Base-by-base conservation (phyloP, 805 yeast genomes). In the Saccharomycopsis sp. region DNA sequence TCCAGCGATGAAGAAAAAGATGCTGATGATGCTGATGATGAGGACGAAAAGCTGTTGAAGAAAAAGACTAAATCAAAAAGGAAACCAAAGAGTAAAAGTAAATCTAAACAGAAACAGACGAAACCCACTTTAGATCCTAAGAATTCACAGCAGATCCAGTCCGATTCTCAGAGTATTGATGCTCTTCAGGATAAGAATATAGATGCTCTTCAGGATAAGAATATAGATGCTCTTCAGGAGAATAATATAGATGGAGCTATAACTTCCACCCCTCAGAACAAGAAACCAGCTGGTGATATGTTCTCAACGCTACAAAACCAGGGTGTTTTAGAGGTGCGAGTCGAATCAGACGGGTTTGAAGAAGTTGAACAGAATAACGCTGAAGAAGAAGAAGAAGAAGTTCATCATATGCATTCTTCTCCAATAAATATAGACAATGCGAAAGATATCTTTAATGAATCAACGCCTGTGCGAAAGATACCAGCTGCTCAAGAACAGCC, bases 1-100 rank as follows among this genome's bases (percentile, higher is more conserved):
- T 25, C 52, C 5, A 56, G 60, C 38, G 60, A 57, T 34, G 53
- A 59, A 19, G 60, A 59, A 15, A 34, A 52, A 14, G 20, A 41
- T 1, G 49, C 3, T 8, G 12, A 44, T 17, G 8, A 44, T 3
- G 20, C 23, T 35, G 24, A 42, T 19, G 19, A 38, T 8, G 23
- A 57, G 23, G 19, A 25, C 47, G 49, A 29, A 20, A 52, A 51
- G 3, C 53, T 19, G 3, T 35, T 19, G n/a, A 56, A 52, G 47
- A 52, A 54, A 19, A 20, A 52, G 44, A 23, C 42, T 22, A 34
- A n/a, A 17, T 20, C 42, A 5, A 56, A 24, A 54, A 41, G n/a
- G 52, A 52, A 29, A 47, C 34, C 34, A 67, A 23, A 49, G n/a
- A 5, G 38, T 29, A 29, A 29, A 17, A 14, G 20, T 25, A 19